Conservation (phyloP, 2,329 filamentous ascomycete genomes). For the Pyrenophora tritici-repentis region DNA sequence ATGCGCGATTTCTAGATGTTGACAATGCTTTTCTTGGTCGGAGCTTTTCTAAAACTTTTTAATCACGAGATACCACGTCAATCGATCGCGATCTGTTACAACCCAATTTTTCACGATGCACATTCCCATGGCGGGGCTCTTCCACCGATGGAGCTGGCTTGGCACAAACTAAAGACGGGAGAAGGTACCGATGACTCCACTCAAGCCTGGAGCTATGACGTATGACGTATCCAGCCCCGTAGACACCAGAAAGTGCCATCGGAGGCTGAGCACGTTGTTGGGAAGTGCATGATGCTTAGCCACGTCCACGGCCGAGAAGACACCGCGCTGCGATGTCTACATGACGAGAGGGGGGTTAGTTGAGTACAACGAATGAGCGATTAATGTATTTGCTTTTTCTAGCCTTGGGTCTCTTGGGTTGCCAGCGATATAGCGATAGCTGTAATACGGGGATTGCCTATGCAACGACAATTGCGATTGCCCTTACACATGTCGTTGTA, state of each 20-base stretch:
- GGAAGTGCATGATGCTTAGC: constrained; percentile 4
- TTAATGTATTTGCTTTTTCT: constrained; percentile 27
- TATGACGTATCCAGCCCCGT: constrained; percentile 10
- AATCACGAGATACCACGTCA: constrained; percentile 7
- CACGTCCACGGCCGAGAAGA: constrained; percentile 38
- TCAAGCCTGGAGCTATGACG: constrained; percentile 28
- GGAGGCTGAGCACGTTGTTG: constrained; percentile 14
- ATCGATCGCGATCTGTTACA: constrained; percentile 16
- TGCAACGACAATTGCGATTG: constrained; percentile 7
- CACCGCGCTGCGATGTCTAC: neutral
- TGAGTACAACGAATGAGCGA: constrained; percentile 22
- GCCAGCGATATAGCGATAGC: neutral
- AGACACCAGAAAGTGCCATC: constrained; percentile 13
- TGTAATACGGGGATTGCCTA: no score
- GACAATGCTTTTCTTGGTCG: no score
- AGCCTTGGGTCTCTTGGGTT: neutral
- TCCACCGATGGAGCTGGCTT: constrained; percentile 25
- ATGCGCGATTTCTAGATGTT: neutral
- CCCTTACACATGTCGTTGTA: constrained; percentile 20
- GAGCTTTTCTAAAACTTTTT: constrained; percentile 1
- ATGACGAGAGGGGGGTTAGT: neutral
- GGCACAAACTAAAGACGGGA: constrained; percentile 31
- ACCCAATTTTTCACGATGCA: constrained; percentile 15
- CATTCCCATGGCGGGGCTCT: constrained; percentile 17
- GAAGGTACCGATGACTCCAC: constrained; percentile 17